Evolutionary conservation across 1,139 yeast genomes (phyloP).

Genomic region (Hyphopichia khmerensis): DNA sequence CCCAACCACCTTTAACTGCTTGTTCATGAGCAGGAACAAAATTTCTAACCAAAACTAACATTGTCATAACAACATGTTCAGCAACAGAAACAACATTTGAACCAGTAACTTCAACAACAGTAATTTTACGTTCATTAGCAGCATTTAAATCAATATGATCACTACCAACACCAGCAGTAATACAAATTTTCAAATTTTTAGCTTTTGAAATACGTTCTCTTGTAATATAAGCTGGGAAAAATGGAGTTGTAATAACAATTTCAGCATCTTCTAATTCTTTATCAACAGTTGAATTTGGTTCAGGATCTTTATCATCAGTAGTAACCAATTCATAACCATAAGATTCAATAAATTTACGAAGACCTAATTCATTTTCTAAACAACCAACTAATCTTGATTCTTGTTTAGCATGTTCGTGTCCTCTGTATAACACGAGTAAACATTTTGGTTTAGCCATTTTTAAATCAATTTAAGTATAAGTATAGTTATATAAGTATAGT

Average conservation of each 20-base stretch:
- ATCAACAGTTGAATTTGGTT: conserved; percentile 54
- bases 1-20: conserved; percentile 63
- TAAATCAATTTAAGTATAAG: neutral
- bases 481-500: no score
- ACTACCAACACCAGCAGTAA: conserved; percentile 86
- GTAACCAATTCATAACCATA: conserved; percentile 69
- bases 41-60: conserved; percentile 69
- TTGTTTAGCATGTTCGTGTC: conserved; percentile 57
- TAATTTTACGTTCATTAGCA: conserved; percentile 61
- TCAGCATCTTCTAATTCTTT: conserved; percentile 69
- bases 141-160: conserved; percentile 78
- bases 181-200: conserved; percentile 66
- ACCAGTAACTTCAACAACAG: conserved; percentile 80
- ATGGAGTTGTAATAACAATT: conserved; percentile 77
- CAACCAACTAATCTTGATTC: conserved; percentile 66
- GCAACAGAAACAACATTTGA: conserved; percentile 81
- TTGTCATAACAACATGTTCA: conserved; percentile 78
- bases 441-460: conserved; percentile 34
- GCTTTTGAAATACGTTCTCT: conserved; percentile 67
- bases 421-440: conserved; percentile 56
- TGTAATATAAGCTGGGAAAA: conserved; percentile 78
- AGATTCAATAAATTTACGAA: conserved; percentile 60
- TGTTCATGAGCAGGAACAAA: conserved; percentile 78
- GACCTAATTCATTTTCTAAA: conserved; percentile 74
- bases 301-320: conserved; percentile 72